phyloP scores from a whole-genome alignment of 1,284 basidiomycete genomes.

The Pascua guehoae region DNA sequence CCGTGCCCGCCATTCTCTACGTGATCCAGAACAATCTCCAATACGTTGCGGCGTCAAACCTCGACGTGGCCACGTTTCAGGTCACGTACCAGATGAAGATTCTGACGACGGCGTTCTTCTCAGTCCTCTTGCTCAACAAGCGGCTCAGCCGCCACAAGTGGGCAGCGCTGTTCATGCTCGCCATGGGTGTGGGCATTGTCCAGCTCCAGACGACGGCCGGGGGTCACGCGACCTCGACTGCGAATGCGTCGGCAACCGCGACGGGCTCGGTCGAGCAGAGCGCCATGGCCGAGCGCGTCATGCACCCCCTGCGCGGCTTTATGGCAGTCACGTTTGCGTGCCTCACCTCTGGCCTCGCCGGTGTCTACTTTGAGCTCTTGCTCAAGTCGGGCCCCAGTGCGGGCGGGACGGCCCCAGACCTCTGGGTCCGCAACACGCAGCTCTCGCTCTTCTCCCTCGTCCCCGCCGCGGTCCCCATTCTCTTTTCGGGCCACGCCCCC shows the following conservation, averaged over 20 bases:
- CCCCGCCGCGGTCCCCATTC: constrained; percentile 79
- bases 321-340: constrained; percentile 82
- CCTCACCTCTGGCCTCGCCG: constrained; percentile 94
- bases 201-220: constrained; percentile 64
- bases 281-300: constrained; percentile 17
- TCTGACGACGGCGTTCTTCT: constrained; percentile 91
- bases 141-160: constrained; percentile 73
- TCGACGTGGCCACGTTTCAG: constrained; percentile 86
- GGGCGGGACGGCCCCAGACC: constrained; percentile 53
- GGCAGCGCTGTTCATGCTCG: constrained; percentile 77
- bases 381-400: constrained; percentile 65
- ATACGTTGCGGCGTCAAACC: constrained; percentile 87
- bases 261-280: neutral
- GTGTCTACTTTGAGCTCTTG: constrained; percentile 98
- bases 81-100: constrained; percentile 97
- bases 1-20: constrained; percentile 92
- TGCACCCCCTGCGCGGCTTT: constrained; percentile 81
- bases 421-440: constrained; percentile 97
- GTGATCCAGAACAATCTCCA: constrained; percentile 96
- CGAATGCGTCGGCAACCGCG: constrained; percentile 4
- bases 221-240: constrained; percentile 15
- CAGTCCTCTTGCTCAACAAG: constrained; percentile 80
- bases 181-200: constrained; percentile 86
- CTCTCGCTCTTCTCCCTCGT: constrained; percentile 89
- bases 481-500: constrained; percentile 55